Evolutionary conservation across 2,329 filamentous ascomycete species (phyloP).

Genomic region (Claviceps digitariae): DNA sequence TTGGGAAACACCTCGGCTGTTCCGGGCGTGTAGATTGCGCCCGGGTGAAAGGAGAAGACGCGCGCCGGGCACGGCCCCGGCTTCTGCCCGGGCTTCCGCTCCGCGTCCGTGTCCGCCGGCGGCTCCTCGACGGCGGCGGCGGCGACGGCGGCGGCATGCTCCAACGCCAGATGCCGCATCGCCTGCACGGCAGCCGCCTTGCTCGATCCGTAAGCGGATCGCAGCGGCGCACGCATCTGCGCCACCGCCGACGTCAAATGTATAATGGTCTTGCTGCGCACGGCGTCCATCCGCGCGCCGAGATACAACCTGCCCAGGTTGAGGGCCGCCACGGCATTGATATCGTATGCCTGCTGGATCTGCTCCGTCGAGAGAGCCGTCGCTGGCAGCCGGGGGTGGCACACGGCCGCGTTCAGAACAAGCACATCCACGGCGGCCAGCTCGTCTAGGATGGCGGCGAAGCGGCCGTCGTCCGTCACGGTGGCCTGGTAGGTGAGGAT

Average conservation of each 20-base stretch:
- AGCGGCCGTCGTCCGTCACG: not conserved
- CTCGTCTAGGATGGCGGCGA: not conserved
- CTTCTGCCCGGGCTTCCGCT: no score
- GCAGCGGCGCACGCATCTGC: not conserved
- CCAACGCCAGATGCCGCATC: constrained; percentile 1
- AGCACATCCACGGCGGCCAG: not conserved
- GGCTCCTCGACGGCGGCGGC: not conserved
- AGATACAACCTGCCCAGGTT: not conserved
- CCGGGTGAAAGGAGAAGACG: not conserved
- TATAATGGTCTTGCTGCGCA: not conserved
- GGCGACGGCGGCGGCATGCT: not conserved
- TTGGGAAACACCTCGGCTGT: not conserved
- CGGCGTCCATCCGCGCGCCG: not conserved
- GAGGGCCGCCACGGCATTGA: not conserved
- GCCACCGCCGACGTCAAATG: not conserved
- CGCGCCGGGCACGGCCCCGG: not conserved
- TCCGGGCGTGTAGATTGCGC: not conserved
- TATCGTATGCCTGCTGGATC: not conserved
- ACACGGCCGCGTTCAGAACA: not conserved
- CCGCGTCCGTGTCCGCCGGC: no score
- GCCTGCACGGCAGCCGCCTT: not conserved
- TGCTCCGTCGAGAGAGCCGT: not conserved
- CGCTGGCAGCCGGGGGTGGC: not conserved
- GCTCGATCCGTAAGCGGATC: not conserved
- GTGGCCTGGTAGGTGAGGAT: not conserved